Evolutionary conservation across 306 rosid genomes (phyloP), one percentile per base, ranked within the genome.

Genomic region (Sechiopsis laciniata): DNA sequence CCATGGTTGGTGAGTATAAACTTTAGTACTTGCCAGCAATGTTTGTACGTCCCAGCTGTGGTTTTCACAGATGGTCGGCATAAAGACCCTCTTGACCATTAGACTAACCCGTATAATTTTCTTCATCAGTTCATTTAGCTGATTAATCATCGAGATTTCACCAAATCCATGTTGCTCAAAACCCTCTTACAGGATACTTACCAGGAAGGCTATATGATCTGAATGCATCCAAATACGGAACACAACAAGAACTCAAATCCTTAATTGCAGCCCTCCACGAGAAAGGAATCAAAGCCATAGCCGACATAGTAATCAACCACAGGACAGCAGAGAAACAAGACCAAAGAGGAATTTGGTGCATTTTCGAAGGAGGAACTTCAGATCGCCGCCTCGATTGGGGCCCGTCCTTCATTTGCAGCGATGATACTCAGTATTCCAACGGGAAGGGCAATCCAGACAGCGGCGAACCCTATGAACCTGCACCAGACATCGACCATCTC

Each of bases 161-260:
- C 40, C 42, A 68, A 50, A 20, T 50, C 37, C 20, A 8, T 70
- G 12, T 51, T 17, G 55, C 69, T 35, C 19, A 8, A 14, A 24
- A 11, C 7, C 26, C 55, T 20, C 16, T 45, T 40, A 6, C 24
- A 87, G 96, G 96, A 55, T 92, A 90, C 70, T 75, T 88, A 82
- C 92, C 96, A 0, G 96, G 97, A 76, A 90, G 92, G 80, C 87
- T 90, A 17, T 92, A 92, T 61, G 96, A 92, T 84, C 89, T 92
- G 7, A 82, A 86, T 74, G 90, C 91, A 71, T 91, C 97, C 56
- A 85, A 72, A 42, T 92, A 81, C 35, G 95, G 95, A 50, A 35
- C 83, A 16, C 78, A 83, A 69, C 78, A 83, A 13, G 96, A 88
- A 45, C 71, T 92, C 13, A 85, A 85, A 89, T 80, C 89, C 3